Evolutionary conservation across 805 yeast genomes (phyloP), one percentile per base, ranked within the genome.

Genomic region (Nakazawaea molendinolei): DNA sequence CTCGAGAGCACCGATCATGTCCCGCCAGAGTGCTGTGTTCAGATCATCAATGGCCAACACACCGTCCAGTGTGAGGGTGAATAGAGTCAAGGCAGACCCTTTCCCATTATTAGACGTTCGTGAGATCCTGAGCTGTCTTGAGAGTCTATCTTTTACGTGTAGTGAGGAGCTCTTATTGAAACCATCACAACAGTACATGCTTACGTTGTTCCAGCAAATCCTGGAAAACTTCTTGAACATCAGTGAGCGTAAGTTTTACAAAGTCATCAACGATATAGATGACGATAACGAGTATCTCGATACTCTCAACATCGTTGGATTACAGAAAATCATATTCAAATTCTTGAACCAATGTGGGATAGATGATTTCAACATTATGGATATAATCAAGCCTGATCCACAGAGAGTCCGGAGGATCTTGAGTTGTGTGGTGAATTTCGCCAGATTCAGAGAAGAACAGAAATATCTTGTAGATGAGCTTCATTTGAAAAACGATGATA

Each of bases 341-440:
- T 82, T 85, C 53, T 65, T 85, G 44, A 67, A 68, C 30, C 78
- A 71, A 40, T 79, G 90, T 51, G 95, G 95, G 0, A 72, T 87
- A 2, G 67, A 74, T 39, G 95, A 87, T 55, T 83, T 86, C 50
- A 71, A 77, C 28, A 63, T 86, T 34, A 65, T 73, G 60, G 96
- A 87, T 58, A 61, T 87, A 21, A 65, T 74, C 40, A 76, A 76
- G 45, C 96, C 96, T 1, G 95, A 86, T n/a, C 63, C 83, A 0
- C 57, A 54, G 25, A 63, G 95, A 40, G 65, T 75, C 1, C 62
- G 76, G 43, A 61, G 90, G 31, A 65, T 86, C 15, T 56, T 86
- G 19, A 85, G 95, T 52, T 92, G 92, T 1, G 76, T 86, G 33
- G 82, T 86, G 16, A 87, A 87, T 53, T 87, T 75, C 64, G 94